Evolutionary conservation across 1,284 basidiomycete genomes (phyloP), one percentile per base, ranked within the genome.

Genomic region (Phellopilus nigrolimitatus): DNA sequence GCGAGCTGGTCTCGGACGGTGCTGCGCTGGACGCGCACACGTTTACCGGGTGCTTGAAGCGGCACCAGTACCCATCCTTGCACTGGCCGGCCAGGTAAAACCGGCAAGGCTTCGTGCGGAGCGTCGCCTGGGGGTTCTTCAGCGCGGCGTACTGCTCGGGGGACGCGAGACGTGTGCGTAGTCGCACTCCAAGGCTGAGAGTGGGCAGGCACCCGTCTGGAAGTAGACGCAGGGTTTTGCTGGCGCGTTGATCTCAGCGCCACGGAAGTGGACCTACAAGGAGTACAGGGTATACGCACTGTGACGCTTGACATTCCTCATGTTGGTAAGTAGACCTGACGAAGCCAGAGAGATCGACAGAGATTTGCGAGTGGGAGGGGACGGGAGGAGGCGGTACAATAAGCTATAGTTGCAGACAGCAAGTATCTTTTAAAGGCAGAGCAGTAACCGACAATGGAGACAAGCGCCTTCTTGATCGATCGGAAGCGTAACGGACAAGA

Each of bases 181-280:
- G 43, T 59, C 54, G 45, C 61, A 63, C 7, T 53, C 53, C 13
- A 61, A 56, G 19, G 59, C 54, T n/a, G 59, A 56, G 19, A 63
- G 57, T 4, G 59, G 54, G 37, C 61, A 62, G n/a, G 33, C 24
- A 19, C 54, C 55, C 19, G 51, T 57, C 49, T 61, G 61, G 22
- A 51, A 62, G 49, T 56, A 61, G 28, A 55, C 48, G 41, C 61
- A 63, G 3, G 55, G 61, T 45, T 61, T 61, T 6, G 60, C 61
- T 62, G 49, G 7, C 0, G 22, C 10, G 15, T 27, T 10, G 27
- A 25, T 4, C 9, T 13, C 17, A 31, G 12, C 17, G 15, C 9
- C 17, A 38, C 27, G 22, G 5, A 28, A n/a, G 31, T 22, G 8
- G 31, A 22, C n/a, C n/a, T n/a, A n/a, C n/a, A n/a, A 21, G 15